These are phyloP conservation scores for Fusarium sp. DNA, from an alignment of 2,329 filamentous ascomycete species.

Conservation along the genomic window DNA sequence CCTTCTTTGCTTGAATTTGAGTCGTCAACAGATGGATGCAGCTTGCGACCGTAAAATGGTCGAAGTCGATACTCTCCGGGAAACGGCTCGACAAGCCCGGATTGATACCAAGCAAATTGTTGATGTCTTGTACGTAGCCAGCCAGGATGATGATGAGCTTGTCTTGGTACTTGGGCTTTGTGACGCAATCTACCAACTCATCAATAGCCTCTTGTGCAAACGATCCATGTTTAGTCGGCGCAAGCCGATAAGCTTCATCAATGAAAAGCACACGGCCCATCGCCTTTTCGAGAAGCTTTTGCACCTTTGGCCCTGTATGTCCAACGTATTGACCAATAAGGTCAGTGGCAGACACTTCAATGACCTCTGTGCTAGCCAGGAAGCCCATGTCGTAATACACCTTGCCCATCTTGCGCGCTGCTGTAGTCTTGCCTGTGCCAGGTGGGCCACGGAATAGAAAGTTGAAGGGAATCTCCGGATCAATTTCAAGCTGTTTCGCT, in stretches of 20 bases:
- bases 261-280: constrained; percentile 77
- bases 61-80: constrained; percentile 70
- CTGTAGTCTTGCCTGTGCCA: constrained; percentile 80
- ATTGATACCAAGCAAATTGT: constrained; percentile 70
- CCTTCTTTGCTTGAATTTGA: constrained; percentile 54
- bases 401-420: constrained; percentile 78
- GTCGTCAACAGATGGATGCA: constrained; percentile 53
- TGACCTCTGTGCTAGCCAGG: constrained; percentile 67
- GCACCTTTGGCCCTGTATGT: constrained; percentile 75
- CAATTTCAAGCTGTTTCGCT: constrained; percentile 44
- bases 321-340: constrained; percentile 76
- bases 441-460: constrained; percentile 75
- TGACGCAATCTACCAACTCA: constrained; percentile 63
- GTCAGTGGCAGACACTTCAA: constrained; percentile 75
- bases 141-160: constrained; percentile 76
- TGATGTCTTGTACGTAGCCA: constrained; percentile 75
- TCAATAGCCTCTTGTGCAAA: constrained; percentile 70
- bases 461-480: constrained; percentile 69
- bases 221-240: constrained; percentile 42
- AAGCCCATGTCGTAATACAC: constrained; percentile 82
- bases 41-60: constrained; percentile 54
- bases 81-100: constrained; percentile 74
- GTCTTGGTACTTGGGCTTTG: constrained; percentile 66
- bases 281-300: constrained; percentile 66
- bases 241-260: constrained; percentile 77